Percentiles rank a stretch among this genome's conserved stretches.
These are phyloP conservation scores for Candida vartiovaarae DNA, from an alignment of 805 yeast species.

Conservation along the genomic window DNA sequence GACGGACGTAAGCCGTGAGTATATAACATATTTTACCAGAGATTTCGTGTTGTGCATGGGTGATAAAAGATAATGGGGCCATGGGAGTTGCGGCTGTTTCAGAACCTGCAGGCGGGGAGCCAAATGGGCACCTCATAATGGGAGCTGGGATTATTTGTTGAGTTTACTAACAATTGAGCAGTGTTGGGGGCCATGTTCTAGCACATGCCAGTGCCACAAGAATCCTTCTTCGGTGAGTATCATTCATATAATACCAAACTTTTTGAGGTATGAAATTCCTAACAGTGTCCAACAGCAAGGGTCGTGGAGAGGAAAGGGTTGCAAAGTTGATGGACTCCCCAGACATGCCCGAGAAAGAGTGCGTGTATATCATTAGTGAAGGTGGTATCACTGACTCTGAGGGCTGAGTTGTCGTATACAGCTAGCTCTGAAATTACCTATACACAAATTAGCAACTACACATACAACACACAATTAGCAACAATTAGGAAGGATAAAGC, in stretches of 20 bases:
- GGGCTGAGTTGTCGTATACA: conserved; percentile 12
- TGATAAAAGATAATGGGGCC: too few species aligned
- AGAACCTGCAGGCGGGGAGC: too few species aligned
- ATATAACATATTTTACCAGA: too few species aligned
- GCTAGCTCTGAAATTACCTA: not conserved
- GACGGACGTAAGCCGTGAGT: conserved; percentile 69
- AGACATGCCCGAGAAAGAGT: conserved; percentile 75
- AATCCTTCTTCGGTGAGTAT: conserved; percentile 37
- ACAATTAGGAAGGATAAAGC: too few species aligned
- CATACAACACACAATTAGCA: too few species aligned
- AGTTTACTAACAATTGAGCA: conserved; percentile 1
- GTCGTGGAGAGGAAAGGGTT: conserved; percentile 74
- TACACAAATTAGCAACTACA: too few species aligned
- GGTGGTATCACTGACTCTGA: conserved; percentile 55
- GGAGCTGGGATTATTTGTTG: too few species aligned
- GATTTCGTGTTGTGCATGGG: not conserved
- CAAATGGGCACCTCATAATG: too few species aligned
- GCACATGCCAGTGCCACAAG: conserved; percentile 81
- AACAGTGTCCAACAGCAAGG: conserved; percentile 41
- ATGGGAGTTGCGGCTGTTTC: too few species aligned
- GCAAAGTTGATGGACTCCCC: conserved; percentile 78
- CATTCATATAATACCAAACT: not conserved
- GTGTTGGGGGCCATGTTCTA: conserved; percentile 71
- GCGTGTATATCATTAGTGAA: conserved; percentile 64
- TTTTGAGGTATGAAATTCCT: conserved; percentile 13